These are phyloP conservation scores for Berkeleyomyces basicola DNA, from an alignment of 2,329 filamentous ascomycete species.

Conservation along the genomic window DNA sequence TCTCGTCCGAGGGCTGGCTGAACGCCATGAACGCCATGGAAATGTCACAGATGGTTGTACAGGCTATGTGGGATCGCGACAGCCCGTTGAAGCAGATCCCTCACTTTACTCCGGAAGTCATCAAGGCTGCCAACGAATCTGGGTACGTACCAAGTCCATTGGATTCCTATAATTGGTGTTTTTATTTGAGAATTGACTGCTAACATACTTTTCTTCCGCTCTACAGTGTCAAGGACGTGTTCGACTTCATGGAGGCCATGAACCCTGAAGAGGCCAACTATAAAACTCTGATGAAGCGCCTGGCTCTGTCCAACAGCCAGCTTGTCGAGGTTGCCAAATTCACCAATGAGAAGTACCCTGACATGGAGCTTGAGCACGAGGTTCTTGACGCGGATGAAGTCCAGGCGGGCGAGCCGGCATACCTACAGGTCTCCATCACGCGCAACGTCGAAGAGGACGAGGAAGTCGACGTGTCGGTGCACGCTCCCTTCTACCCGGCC, in stretches of 20 bases:
- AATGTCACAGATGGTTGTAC: constrained; percentile 97
- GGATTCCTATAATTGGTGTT: not conserved
- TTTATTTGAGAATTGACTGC: constrained; percentile 14
- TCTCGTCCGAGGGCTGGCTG: constrained; percentile 87
- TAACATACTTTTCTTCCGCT: constrained; percentile 18
- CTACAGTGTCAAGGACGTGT: constrained; percentile 70
- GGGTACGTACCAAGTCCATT: constrained; percentile 35
- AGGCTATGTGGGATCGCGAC: constrained; percentile 98
- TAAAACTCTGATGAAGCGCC: constrained; percentile 54
- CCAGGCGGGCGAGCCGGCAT: constrained; percentile 62
- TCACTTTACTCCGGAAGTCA: constrained; percentile 70
- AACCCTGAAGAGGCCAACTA: constrained; percentile 81
- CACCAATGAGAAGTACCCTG: constrained; percentile 92
- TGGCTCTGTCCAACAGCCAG: constrained; percentile 67
- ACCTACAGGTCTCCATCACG: constrained; percentile 69
- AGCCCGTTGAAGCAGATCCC: constrained; percentile 95
- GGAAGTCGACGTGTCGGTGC: constrained; percentile 62
- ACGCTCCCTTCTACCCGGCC: constrained; percentile 83
- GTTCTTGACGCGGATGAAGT: constrained; percentile 68
- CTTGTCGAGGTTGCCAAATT: constrained; percentile 82
- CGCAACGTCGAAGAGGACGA: constrained; percentile 60
- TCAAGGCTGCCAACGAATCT: constrained; percentile 66
- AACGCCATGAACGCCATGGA: constrained; percentile 99
- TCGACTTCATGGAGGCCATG: constrained; percentile 98
- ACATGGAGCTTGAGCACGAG: constrained; percentile 80